Evolutionary conservation across 2,329 filamentous ascomycete genomes (phyloP), one percentile per base, ranked within the genome.

Genomic region (Alternaria alternata): DNA sequence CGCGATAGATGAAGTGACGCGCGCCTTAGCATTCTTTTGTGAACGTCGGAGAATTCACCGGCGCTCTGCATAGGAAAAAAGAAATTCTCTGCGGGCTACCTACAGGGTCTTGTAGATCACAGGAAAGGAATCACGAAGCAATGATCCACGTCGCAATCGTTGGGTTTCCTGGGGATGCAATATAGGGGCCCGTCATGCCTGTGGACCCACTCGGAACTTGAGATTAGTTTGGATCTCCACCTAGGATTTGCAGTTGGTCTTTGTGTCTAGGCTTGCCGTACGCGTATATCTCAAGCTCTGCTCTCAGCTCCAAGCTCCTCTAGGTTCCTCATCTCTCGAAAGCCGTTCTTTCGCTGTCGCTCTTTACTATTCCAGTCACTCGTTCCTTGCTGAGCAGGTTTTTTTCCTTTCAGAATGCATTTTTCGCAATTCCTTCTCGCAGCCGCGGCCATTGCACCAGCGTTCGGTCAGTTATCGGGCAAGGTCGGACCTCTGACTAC

Each of bases 401-500:
- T 66, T 65, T 65, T 28, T 11, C 48, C 51, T 38, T 49, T 49
- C 24, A 66, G n/a, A 16, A 76, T 76, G 73, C 72, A 63, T 42
- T 64, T 69, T 54, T 69, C 70, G 34, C 53, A 62, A 16, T 48
- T 73, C 20, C 34, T 76, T 43, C 47, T 70, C 42, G 67, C 67
- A 12, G 57, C 68, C 12, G 63, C 67, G 12, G 48, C 71, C n/a
- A 54, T 72, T 9, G 46, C 67, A 7, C 49, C 66, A 36, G 61
- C 64, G 14, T 51, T 71, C n/a, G 72, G 59, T 6, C 75, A 77
- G 54, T 70, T 78, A 22, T 78, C 76, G 5, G 75, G 76, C 52
- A 65, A 61, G 42, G 75, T 78, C 44, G 76, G 75, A 5, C 76
- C 72, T 28, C 59, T 69, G 42, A 78, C 77, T 16, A 65, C 65